Evolutionary conservation across 139 green algal genomes (phyloP), one percentile per base, ranked within the genome.

Genomic region (Edaphochlamys debaryana): DNA sequence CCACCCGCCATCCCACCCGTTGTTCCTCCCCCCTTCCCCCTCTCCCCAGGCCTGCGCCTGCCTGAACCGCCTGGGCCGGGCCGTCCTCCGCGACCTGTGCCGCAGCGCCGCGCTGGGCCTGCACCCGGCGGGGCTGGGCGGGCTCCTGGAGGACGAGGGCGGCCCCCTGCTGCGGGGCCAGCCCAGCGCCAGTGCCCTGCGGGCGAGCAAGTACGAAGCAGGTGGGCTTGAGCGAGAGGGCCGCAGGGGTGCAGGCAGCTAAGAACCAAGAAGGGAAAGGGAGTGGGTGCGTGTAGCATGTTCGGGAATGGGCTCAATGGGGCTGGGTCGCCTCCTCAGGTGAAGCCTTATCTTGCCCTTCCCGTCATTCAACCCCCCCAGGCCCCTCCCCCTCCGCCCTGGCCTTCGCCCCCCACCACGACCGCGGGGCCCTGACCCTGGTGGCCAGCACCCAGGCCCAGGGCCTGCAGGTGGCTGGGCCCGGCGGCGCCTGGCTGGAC

Each of bases 341-440:
- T n/a, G n/a, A n/a, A n/a, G n/a, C n/a, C n/a, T n/a, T n/a, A n/a
- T n/a, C n/a, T n/a, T n/a, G n/a, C n/a, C n/a, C n/a, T n/a, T 4
- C 22, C 5, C 11, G 13, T 32, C 36, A 20, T 71, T 32, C 66
- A n/a, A 8, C 37, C 38, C 38, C 38, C 2, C 23, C 38, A 5
- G 32, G 67, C 23, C 4, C 38, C 23, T 2, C 23, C 23, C 37
- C 13, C 27, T 9, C n/a, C 17, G 6, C 5, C 6, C 37, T 54
- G 27, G 38, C 67, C 67, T 54, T 73, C 38, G 67, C 67, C 3
- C 25, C 67, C 20, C 67, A 73, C 25, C 67, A 54, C 38, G 67
- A 73, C 38, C 67, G 67, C 67, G 67, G 67, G 38, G 67, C 54
- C 32, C 67, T 73, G 37, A 73, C 67, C 38, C 67, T 73, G 38